Conservation (phyloP, 139 green algal species). For the Bryopsis sp. region DNA sequence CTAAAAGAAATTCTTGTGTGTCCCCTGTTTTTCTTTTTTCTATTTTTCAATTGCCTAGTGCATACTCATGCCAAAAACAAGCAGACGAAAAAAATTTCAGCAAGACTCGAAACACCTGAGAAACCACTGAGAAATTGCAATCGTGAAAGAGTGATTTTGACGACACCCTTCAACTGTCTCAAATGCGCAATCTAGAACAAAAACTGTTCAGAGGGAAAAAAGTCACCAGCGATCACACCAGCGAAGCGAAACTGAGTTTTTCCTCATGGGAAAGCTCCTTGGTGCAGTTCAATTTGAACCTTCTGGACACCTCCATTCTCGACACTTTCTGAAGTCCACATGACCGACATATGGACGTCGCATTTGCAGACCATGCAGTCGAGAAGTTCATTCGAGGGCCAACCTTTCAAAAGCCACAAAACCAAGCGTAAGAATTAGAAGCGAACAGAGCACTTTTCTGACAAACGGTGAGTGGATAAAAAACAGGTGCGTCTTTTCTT, state of each 20-base stretch:
- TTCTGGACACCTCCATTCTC: constrained; percentile 36
- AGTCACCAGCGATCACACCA: not conserved
- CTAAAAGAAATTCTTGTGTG: not conserved
- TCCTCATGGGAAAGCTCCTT: not conserved
- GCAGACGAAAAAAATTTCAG: not conserved
- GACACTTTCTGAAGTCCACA: constrained; percentile 71
- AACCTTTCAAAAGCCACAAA: constrained; percentile 55
- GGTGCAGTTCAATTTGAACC: constrained; percentile 16
- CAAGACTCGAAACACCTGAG: not conserved
- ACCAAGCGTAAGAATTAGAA: not conserved
- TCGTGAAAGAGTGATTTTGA: not conserved
- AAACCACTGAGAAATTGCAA: not conserved
- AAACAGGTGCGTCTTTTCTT: not conserved
- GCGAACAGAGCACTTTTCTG: not conserved
- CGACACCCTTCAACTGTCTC: not conserved
- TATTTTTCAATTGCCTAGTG: too few species aligned
- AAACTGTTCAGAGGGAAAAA: not conserved
- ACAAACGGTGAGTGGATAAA: not conserved
- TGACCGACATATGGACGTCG: constrained; percentile 86
- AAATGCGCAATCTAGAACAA: not conserved
- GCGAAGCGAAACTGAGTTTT: not conserved
- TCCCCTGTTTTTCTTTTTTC: not conserved
- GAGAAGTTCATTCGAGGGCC: constrained; percentile 89
- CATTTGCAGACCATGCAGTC: constrained; percentile 94
- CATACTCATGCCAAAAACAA: not conserved